Evolutionary conservation across 2,329 filamentous ascomycete genomes (phyloP).

Genomic region (Claviceps monticola): DNA sequence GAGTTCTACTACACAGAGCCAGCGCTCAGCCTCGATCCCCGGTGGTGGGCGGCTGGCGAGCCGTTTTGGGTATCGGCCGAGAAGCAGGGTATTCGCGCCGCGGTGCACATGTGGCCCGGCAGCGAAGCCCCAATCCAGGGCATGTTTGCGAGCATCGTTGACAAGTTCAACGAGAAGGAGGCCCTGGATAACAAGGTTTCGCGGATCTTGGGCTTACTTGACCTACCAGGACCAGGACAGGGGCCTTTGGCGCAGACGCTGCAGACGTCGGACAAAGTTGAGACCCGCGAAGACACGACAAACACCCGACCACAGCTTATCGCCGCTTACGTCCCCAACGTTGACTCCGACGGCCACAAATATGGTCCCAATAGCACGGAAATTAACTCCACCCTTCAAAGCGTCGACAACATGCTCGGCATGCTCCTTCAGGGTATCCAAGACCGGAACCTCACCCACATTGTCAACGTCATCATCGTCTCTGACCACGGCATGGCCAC

Average conservation of each 20-base stretch:
- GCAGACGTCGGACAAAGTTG: too few species aligned
- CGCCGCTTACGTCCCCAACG: constrained; percentile 85
- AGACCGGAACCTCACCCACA: constrained; percentile 66
- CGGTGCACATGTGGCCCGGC: constrained; percentile 97
- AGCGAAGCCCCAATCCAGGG: constrained; percentile 73
- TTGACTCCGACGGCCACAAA: constrained; percentile 74
- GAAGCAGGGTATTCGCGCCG: constrained; percentile 60
- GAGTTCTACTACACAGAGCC: constrained; percentile 85
- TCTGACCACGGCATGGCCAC: constrained; percentile 98
- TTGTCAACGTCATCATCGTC: constrained; percentile 92
- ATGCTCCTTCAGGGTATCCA: constrained; percentile 63
- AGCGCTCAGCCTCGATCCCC: constrained; percentile 58
- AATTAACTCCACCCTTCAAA: constrained; percentile 60
- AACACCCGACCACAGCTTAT: constrained; percentile 74
- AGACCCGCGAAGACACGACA: constrained; percentile 19
- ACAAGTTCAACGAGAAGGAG: constrained; percentile 74
- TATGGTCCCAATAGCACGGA: constrained; percentile 94
- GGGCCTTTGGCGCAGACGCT: constrained; percentile 18
- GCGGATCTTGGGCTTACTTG: constrained; percentile 69
- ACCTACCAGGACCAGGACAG: constrained; percentile 61
- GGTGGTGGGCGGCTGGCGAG: constrained; percentile 83
- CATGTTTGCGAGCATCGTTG: constrained; percentile 66
- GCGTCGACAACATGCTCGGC: constrained; percentile 75
- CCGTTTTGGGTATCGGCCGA: constrained; percentile 92
- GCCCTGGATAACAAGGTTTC: constrained; percentile 59